Percentiles rank a stretch among this genome's conserved stretches.
These are phyloP conservation scores for Scheffersomyces stipitis DNA, from an alignment of 805 yeast genomes.

Conservation along the genomic window DNA sequence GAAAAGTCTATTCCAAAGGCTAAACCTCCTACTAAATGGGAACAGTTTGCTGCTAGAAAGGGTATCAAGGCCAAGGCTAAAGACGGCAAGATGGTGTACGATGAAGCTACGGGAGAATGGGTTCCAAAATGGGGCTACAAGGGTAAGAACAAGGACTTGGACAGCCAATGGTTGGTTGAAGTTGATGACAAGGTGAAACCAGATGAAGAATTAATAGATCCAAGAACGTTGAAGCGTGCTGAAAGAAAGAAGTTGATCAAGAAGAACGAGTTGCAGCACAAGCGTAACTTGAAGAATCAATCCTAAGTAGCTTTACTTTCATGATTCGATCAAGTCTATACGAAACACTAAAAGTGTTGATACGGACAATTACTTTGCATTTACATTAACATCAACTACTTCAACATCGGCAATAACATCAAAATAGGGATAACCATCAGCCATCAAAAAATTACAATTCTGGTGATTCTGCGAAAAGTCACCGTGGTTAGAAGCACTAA, in stretches of 20 bases:
- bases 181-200: slow-evolving; percentile 70
- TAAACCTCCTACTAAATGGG: slow-evolving; percentile 95
- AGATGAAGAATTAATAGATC: slow-evolving; percentile 71
- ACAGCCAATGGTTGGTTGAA: slow-evolving; percentile 94
- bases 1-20: slow-evolving; percentile 94
- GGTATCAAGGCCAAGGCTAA: slow-evolving; percentile 90
- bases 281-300: slow-evolving; percentile 62
- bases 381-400: too few relatives aligned
- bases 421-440: too few relatives aligned
- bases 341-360: too few relatives aligned
- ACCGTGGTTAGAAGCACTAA: too few relatives aligned
- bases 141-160: slow-evolving; percentile 85
- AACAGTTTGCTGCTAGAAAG: slow-evolving; percentile 90
- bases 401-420: too few relatives aligned
- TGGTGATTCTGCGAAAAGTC: too few relatives aligned
- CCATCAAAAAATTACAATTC: too few relatives aligned
- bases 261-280: slow-evolving; percentile 82
- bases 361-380: too few relatives aligned
- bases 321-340: too few relatives aligned
- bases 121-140: slow-evolving; percentile 98
- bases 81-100: slow-evolving; percentile 84
- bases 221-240: slow-evolving; percentile 75
- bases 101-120: slow-evolving; percentile 92
- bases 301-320: too few relatives aligned
- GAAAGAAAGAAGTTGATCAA: slow-evolving; percentile 84